Base-by-base conservation (phyloP, 2,329 filamentous ascomycete species). In the Oidium heveae region DNA sequence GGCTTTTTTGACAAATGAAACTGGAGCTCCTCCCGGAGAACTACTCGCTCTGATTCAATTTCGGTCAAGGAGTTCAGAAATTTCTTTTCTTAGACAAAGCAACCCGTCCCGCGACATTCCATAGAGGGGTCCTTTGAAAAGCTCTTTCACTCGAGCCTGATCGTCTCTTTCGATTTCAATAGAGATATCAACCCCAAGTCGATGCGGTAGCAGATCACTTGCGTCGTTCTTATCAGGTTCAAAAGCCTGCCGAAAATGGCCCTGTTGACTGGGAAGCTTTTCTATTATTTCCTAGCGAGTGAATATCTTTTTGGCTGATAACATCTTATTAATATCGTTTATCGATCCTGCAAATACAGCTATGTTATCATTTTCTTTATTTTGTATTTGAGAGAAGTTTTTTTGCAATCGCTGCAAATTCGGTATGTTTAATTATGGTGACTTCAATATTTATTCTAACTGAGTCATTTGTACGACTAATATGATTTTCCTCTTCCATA, bases 281-380 rank as follows among this genome's bases (percentile, higher is more conserved):
- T 33, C 16, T 39, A 22, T 39, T 39, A 52, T 52, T 39, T 39
- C 12, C 20, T 41, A n/a, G 16, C 18, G 8, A n/a, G 1, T 24
- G 15, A 52, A 41, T 18, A 20, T 13, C 24, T 20, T 41, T 41
- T 52, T 52, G 10, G 49, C 28, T 20, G 28, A 15, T 22, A 52
- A 52, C 15, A 52, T 52, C 20, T 52, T 52, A 37, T 52, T 52
- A 37, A 52, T 52, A 52, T 52, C 28, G 32, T 52, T 4, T 8
- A 52, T 37, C n/a, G 28, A 52, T 7, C 28, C 49, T 52, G 49
- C 16, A 37, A 24, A 52, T 52, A 37, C n/a, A 9, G n/a, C 34
- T 16, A 52, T 16, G 36, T 8, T 36, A 16, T 52, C 36, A 18
- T 52, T 36, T 13, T 20, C 20, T 3, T 52, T 16, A 10, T 36